A percentile compares a stretch with the other conserved stretches of the same genome.
Evolutionary conservation across 2,329 filamentous ascomycete species (phyloP).

Genomic region (Fusarium sp.): DNA sequence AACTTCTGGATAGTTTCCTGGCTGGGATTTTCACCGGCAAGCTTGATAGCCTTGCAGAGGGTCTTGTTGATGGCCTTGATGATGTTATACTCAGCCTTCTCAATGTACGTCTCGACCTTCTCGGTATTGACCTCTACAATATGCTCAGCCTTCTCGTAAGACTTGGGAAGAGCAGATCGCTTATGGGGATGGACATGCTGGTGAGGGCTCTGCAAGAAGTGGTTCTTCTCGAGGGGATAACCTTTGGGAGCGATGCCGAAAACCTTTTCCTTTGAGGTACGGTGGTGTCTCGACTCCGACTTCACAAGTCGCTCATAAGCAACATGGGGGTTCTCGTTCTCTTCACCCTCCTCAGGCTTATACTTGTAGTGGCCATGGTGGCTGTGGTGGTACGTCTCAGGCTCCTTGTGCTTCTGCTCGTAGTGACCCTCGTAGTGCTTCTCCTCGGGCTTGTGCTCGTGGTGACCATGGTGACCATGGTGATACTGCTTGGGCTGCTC

Average conservation of each 20-base stretch:
- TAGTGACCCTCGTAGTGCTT: neutral
- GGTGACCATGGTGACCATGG: neutral
- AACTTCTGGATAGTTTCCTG: neutral
- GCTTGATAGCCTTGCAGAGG: constrained; percentile 6
- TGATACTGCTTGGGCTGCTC: neutral
- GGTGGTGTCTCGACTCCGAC: constrained; percentile 4
- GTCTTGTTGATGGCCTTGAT: constrained; percentile 7
- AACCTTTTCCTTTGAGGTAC: constrained; percentile 1
- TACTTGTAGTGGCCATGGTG: neutral
- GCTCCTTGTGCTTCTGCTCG: neutral
- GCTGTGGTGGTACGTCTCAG: neutral
- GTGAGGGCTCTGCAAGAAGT: neutral
- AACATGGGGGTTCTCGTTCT: neutral
- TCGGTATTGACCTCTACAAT: constrained; percentile 13
- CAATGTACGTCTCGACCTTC: constrained; percentile 21
- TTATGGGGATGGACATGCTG: neutral
- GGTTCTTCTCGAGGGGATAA: neutral
- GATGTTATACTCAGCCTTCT: constrained; percentile 16
- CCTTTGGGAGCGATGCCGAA: neutral
- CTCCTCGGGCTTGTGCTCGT: neutral
- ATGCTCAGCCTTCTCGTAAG: neutral
- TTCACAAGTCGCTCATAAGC: constrained; percentile 16
- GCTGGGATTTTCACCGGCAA: neutral
- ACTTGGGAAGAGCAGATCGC: neutral
- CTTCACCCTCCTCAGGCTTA: neutral